Conservation (phyloP, 1,284 basidiomycete species). For the Sphagnurus paluster region DNA sequence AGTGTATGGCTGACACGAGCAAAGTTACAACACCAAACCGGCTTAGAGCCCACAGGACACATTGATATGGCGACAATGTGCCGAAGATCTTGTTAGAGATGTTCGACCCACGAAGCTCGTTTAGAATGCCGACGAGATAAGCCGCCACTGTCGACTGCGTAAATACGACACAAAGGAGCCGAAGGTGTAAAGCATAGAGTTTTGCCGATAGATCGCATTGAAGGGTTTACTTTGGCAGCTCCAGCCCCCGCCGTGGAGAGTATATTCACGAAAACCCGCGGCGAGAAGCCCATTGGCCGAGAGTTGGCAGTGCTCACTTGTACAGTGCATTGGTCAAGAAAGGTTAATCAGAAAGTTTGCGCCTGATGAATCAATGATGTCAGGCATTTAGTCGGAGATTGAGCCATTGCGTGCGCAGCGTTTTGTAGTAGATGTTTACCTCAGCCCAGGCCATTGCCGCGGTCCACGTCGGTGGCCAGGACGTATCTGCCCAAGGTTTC, state of each 20-base stretch:
- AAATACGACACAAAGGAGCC: slow-evolving; percentile 5
- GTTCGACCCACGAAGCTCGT: not conserved
- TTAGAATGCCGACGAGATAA: not conserved
- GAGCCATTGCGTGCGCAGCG: not conserved
- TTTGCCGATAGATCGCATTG: slow-evolving; percentile 5
- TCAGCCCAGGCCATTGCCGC: not conserved
- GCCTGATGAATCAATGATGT: not conserved
- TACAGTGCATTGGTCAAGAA: not conserved
- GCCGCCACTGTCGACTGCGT: not conserved
- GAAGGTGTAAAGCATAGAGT: not conserved
- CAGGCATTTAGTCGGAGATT: not conserved
- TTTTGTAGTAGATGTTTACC: not conserved
- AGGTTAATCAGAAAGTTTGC: not conserved
- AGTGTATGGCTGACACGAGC: not conserved
- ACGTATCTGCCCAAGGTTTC: not conserved
- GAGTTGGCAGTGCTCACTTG: not conserved
- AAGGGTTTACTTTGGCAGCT: not conserved
- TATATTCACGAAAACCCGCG: slow-evolving; percentile 5
- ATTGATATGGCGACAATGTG: not conserved
- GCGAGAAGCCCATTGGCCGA: slow-evolving; percentile 4
- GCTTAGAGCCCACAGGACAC: too few relatives aligned
- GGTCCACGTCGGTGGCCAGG: not conserved
- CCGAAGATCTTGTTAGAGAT: not conserved
- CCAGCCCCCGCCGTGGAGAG: not conserved
- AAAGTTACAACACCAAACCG: too few relatives aligned